Evolutionary conservation across 805 yeast species (phyloP).

Genomic region (Kodamaea fukazawae): DNA sequence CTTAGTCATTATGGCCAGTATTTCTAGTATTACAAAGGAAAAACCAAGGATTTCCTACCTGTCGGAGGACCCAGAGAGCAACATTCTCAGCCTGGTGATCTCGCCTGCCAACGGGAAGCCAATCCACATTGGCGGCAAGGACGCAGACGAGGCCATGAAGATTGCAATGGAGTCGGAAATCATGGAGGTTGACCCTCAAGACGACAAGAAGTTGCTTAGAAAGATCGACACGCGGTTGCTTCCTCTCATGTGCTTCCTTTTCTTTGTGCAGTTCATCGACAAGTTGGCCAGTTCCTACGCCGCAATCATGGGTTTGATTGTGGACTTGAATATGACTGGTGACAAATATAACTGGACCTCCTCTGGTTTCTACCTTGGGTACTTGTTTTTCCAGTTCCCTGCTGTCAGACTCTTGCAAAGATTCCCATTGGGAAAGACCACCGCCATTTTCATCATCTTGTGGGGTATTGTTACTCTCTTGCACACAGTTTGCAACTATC

Average conservation of each 20-base stretch:
- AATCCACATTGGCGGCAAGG: slow-evolving; percentile 10
- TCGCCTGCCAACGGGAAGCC: too few relatives aligned
- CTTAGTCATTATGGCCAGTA: too few relatives aligned
- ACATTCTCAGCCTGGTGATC: too few relatives aligned
- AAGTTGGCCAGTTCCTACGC: slow-evolving; percentile 52
- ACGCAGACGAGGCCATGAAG: slow-evolving; percentile 47
- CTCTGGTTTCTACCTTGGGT: slow-evolving; percentile 51
- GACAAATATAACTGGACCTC: slow-evolving; percentile 43
- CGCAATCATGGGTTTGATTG: slow-evolving; percentile 49
- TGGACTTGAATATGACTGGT: slow-evolving; percentile 45
- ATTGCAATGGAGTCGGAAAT: slow-evolving; percentile 26
- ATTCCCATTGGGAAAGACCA: slow-evolving; percentile 51
- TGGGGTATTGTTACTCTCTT: slow-evolving; percentile 20
- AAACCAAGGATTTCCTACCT: too few relatives aligned
- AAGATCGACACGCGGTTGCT: slow-evolving; percentile 51
- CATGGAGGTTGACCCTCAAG: background rate
- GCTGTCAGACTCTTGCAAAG: slow-evolving; percentile 47
- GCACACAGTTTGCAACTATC: slow-evolving; percentile 28
- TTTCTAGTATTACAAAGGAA: too few relatives aligned
- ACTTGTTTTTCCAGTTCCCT: slow-evolving; percentile 54
- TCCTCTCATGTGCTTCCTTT: slow-evolving; percentile 49
- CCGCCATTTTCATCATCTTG: background rate
- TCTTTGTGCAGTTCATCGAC: slow-evolving; percentile 55
- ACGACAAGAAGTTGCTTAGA: slow-evolving; percentile 35
- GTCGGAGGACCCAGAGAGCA: too few relatives aligned